Evolutionary conservation across 1,284 basidiomycete species (phyloP).

Genomic region (Rhizoctonia solani): DNA sequence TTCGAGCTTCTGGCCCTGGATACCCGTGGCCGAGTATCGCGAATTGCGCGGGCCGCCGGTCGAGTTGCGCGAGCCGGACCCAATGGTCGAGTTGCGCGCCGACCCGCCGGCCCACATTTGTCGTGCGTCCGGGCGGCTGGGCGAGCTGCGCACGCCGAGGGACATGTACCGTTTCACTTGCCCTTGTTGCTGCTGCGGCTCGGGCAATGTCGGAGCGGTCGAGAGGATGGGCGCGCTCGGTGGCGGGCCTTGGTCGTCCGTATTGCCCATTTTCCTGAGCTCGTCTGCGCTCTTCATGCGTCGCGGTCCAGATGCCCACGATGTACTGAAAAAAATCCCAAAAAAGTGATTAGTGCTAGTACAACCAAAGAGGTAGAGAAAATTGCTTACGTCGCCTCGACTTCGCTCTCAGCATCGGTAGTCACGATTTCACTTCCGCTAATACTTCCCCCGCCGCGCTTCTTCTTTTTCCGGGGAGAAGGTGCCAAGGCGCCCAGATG

Average conservation of each 20-base stretch:
- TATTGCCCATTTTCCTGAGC: constrained; percentile 32
- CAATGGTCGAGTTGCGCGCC: constrained; percentile 20
- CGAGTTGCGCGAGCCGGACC: neutral
- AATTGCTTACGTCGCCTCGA: neutral
- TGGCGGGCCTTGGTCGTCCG: neutral
- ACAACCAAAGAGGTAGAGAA: neutral
- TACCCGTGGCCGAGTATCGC: neutral
- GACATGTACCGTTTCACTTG: constrained; percentile 35
- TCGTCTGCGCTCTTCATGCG: constrained; percentile 42
- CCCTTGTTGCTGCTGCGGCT: constrained; percentile 3
- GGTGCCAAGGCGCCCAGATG: constrained; percentile 31
- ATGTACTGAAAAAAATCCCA: neutral
- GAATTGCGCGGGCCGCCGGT: neutral
- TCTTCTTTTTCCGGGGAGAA: constrained; percentile 17
- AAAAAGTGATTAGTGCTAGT: neutral
- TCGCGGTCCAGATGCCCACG: constrained; percentile 9
- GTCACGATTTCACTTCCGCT: neutral
- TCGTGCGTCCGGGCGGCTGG: constrained; percentile 28
- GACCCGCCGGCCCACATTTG: constrained; percentile 8
- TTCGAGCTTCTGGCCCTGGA: constrained; percentile 8
- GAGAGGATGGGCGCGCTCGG: neutral
- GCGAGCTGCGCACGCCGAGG: constrained; percentile 29
- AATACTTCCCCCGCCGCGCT: constrained; percentile 2
- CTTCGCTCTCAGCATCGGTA: constrained; percentile 24
- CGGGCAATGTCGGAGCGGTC: neutral